phyloP scores from a whole-genome alignment of 306 rosid species.

The Senna tora region DNA sequence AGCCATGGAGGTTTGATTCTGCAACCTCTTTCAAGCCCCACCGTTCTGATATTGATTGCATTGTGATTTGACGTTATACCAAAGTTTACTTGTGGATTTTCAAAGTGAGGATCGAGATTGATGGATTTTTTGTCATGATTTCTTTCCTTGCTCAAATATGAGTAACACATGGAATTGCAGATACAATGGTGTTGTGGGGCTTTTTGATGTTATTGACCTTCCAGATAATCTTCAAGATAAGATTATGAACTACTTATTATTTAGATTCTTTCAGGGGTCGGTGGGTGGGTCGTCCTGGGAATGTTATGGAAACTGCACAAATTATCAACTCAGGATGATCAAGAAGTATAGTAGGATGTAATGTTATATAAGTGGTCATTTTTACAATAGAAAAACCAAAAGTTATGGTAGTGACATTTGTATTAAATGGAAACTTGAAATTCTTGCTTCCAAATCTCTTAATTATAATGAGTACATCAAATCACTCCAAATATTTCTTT shows the following conservation, averaged over 20 bases:
- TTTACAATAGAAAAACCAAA: not conserved
- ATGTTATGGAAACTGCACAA: not conserved
- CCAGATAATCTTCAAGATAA: not conserved
- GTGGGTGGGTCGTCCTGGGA: not conserved
- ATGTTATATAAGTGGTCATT: not conserved
- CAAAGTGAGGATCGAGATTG: conserved; percentile 29
- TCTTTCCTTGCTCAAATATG: conserved; percentile 31
- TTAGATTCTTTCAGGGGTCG: conserved; percentile 24
- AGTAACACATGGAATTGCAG: conserved; percentile 17
- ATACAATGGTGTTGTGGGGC: not conserved
- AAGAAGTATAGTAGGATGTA: not conserved
- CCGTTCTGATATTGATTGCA: conserved; percentile 36
- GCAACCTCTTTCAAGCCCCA: not conserved
- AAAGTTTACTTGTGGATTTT: not conserved
- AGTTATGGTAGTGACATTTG: not conserved
- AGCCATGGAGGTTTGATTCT: conserved; percentile 1
- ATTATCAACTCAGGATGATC: not conserved
- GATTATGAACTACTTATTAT: conserved; percentile 21
- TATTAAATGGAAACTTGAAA: not conserved
- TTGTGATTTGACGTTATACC: conserved; percentile 1
- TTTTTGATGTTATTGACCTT: conserved; percentile 20
- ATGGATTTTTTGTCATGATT: conserved; percentile 27
- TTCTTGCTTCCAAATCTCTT: not conserved
- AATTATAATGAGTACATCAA: not conserved
- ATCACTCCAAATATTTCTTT: too few species aligned